phyloP scores from a whole-genome alignment of 352 stramenopile genomes.

The Blastocystis sp. region DNA sequence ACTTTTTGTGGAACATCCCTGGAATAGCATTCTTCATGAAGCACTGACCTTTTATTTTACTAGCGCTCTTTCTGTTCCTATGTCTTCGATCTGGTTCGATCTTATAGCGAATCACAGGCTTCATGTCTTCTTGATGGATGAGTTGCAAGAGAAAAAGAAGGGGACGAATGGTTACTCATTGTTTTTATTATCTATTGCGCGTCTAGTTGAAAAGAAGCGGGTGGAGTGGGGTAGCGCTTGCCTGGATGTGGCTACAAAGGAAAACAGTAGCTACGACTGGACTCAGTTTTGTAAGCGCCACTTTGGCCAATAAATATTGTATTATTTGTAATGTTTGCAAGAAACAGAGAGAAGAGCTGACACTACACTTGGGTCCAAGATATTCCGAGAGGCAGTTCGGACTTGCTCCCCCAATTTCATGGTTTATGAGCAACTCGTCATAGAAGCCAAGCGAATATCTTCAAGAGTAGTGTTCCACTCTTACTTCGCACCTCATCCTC shows the following conservation, averaged over 20 bases:
- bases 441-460: background rate
- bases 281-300: background rate
- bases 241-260: background rate
- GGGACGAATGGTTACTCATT: background rate
- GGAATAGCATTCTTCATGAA: background rate
- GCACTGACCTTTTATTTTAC: background rate
- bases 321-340: background rate
- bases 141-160: background rate
- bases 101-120: background rate
- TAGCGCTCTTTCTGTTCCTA: background rate
- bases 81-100: background rate
- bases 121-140: background rate
- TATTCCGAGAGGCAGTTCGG: background rate
- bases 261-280: background rate
- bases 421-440: conserved; percentile 13
- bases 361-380: background rate
- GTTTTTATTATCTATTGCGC: background rate
- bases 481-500: conserved; percentile 57
- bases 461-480: background rate
- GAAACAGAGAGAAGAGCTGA: background rate
- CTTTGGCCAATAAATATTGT: background rate
- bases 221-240: background rate
- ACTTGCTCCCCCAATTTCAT: background rate
- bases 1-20: background rate
- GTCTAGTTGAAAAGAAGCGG: background rate